Base-by-base conservation (phyloP, 2,329 filamentous ascomycete species). In the Chalara sp. region DNA sequence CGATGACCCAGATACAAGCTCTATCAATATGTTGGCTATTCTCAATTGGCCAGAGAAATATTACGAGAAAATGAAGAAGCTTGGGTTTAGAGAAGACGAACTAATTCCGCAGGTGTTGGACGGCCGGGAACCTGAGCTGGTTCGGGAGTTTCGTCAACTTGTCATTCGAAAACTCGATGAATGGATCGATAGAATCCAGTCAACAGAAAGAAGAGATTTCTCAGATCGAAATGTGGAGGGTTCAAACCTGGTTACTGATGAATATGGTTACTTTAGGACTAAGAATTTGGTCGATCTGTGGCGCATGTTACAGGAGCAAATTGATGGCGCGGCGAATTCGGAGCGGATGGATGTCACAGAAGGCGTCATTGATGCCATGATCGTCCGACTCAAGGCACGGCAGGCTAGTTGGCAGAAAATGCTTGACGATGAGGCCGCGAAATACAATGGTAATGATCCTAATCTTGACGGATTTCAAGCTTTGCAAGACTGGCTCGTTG, bases 11-110 rank as follows among this genome's bases (percentile, higher is more conserved):
- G 83, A 90, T 47, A 79, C 89, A n/a, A 89, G 83, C 44, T 91
- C 91, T 1, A 86, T 86, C 28, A 89, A 96, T 65, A 87, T 93
- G 61, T 80, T 99, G 21, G 86, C 89, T 56, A 95, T 99, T 58
- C 86, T 97, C 62, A 87, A 95, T 64, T 99, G 92, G 86, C 89
- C 88, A 5, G 89, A 95, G 56, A 93, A 92, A 65, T 99, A 99
- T 72, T 95, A 97, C 70, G 81, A 84, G 63, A 96, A 96, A 71
- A 96, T 99, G 90, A 77, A 76, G 63, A 95, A 95, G 69, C 79
- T 99, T 13, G 90, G 91, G 30, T 86, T 92, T 70, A 73, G 78
- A 32, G 79, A 85, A 63, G 78, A 87, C 48, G 83, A 92, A n/a
- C 75, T 99, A 32, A 73, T 78, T 47, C 90, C 91, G 0, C 90